A percentile compares a stretch with the other conserved stretches of the same genome.
phyloP scores from a whole-genome alignment of 176 grass and related monocot species.

The Triticum urartu region DNA sequence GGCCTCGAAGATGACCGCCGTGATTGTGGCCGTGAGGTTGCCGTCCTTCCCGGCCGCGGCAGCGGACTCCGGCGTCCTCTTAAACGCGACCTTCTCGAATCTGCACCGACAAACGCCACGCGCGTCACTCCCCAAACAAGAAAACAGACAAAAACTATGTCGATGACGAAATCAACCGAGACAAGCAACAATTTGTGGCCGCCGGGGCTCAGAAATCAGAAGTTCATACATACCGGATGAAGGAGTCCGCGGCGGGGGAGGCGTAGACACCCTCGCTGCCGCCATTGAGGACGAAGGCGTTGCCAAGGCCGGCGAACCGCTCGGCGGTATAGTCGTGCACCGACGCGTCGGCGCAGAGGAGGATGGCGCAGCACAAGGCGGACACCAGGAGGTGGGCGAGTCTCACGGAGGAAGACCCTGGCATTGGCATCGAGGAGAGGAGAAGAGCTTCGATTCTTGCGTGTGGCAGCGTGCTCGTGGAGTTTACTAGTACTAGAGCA shows the following conservation, averaged over 20 bases:
- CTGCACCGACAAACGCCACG: conserved; percentile 32
- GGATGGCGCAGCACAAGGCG: conserved; percentile 21
- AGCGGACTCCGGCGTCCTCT: conserved; percentile 41
- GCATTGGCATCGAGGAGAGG: conserved; percentile 29
- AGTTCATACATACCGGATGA: conserved; percentile 47
- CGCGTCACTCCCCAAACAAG: neutral
- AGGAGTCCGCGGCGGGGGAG: conserved; percentile 45
- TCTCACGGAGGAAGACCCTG: conserved; percentile 7
- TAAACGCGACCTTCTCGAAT: conserved; percentile 76
- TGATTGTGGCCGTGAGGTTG: conserved; percentile 42
- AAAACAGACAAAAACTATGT: neutral
- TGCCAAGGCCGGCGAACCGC: conserved; percentile 41
- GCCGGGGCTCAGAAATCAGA: neutral
- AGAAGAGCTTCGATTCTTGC: neutral
- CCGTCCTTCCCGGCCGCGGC: conserved; percentile 5
- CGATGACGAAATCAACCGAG: neutral
- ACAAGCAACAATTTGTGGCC: neutral
- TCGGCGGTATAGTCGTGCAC: conserved; percentile 73
- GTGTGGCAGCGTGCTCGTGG: conserved; percentile 2
- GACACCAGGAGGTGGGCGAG: neutral
- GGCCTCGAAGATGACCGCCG: conserved; percentile 64
- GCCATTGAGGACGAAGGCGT: conserved; percentile 70
- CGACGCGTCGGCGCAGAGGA: conserved; percentile 46
- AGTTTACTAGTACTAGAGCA: conserved; percentile 16
- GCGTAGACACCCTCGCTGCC: conserved; percentile 82